Conservation (phyloP, 345 rosid species). For the Acer campestre region DNA sequence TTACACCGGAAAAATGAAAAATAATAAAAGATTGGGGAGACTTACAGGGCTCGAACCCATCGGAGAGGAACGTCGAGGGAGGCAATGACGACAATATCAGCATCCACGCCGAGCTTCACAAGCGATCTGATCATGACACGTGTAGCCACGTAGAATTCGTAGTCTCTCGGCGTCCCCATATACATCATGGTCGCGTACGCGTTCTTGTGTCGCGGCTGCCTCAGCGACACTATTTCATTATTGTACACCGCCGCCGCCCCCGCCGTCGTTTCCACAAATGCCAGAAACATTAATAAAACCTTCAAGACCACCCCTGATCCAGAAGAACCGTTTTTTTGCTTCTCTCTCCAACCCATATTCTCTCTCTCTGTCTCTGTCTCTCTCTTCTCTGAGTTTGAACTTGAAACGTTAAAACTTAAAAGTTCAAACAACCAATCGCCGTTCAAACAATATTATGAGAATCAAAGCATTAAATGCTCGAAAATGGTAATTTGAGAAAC, state of each 20-base stretch:
- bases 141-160: slow-evolving; percentile 91
- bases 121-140: slow-evolving; percentile 95
- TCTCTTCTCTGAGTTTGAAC: neutral
- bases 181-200: slow-evolving; percentile 99
- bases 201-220: slow-evolving; percentile 50
- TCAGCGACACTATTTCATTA: slow-evolving; percentile 20
- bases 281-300: slow-evolving; percentile 7
- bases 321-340: neutral
- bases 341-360: neutral
- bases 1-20: too few relatives aligned
- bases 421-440: neutral
- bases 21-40: neutral
- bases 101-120: slow-evolving; percentile 56
- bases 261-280: neutral
- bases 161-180: slow-evolving; percentile 98
- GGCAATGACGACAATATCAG: slow-evolving; percentile 96
- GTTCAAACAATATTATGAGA: neutral
- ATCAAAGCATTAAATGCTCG: neutral
- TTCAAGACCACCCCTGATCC: neutral
- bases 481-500: neutral
- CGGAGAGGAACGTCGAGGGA: slow-evolving; percentile 85
- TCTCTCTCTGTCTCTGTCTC: too few relatives aligned
- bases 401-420: neutral
- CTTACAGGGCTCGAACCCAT: slow-evolving; percentile 85
- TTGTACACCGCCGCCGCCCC: slow-evolving; percentile 10